Base-by-base conservation (phyloP, 345 rosid species). In the Brassica incana region DNA sequence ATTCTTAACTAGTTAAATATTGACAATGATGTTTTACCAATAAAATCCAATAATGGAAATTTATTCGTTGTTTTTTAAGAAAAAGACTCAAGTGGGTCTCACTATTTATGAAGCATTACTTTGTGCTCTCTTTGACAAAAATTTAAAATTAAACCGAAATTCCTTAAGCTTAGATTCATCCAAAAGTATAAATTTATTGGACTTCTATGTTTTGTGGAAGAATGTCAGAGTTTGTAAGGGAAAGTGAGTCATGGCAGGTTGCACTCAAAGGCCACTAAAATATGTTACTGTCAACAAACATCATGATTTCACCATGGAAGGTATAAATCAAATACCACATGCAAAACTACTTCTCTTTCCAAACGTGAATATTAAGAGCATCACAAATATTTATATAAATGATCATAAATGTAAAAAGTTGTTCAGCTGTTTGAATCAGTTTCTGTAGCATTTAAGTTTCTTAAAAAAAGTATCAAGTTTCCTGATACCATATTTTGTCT, bases 161-260 rank as follows among this genome's bases (percentile, higher is more conserved):
- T 65, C 25, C 7, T 38, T 38, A 20, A 20, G 18, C 32, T 65
- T 3, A 32, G 11, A 66, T 40, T 71, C 73, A 33, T 79, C 69
- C 58, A 73, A 79, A 72, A 78, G 73, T 58, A 43, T 6, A 40
- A 43, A 10, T 43, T 43, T 43, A 67, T 74, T 80, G 79, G 75
- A 69, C 20, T 69, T 74, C 38, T 74, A 50, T 62, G 71, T 36
- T 35, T 50, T 63, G 79, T 74, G 79, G 83, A 80, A 80, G 50
- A 74, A 69, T 80, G 79, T 80, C 79, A 74, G 83, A 74, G 9
- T 2, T 10, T 60, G 69, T 23, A 45, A 33, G 1, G 66, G 33
- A 62, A 74, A 79, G 82, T 74, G 71, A 54, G 82, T 79, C 71
- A 52, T 80, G 75, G 79, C 66, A 80, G 75, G 79, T 74, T 80